Conservation (phyloP, 2,329 filamentous ascomycete species). For the Arthroderma sp. region DNA sequence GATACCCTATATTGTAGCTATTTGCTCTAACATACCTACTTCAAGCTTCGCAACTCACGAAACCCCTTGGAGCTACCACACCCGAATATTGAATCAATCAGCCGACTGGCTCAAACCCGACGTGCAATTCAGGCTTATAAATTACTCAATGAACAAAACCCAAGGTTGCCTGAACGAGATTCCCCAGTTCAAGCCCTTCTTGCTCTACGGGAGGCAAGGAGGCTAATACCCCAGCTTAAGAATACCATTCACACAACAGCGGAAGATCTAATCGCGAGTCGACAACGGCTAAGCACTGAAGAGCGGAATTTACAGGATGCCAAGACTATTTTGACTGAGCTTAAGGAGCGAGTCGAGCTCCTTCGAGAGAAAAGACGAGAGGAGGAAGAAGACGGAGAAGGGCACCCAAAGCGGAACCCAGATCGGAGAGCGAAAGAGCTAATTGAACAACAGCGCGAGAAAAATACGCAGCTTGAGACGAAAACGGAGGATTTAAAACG, state of each 20-base stretch:
- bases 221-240: conserved; percentile 51
- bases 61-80: conserved; percentile 17
- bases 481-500: conserved; percentile 50
- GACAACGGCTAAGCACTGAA: conserved; percentile 31
- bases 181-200: conserved; percentile 60
- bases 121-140: conserved; percentile 53
- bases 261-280: conserved; percentile 26
- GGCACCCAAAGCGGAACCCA: conserved; percentile 33
- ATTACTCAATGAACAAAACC: conserved; percentile 44
- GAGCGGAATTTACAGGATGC: conserved; percentile 36
- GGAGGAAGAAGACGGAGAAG: conserved; percentile 30
- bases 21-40: no score
- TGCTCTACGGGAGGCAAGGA: conserved; percentile 54
- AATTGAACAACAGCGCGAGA: conserved; percentile 46
- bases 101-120: conserved; percentile 34
- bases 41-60: conserved; percentile 22
- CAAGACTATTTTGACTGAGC: conserved; percentile 31
- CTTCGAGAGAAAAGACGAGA: conserved; percentile 42
- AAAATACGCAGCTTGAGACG: conserved; percentile 47
- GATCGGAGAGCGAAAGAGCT: conserved; percentile 50
- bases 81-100: conserved; percentile 17
- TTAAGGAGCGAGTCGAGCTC: conserved; percentile 45
- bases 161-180: conserved; percentile 51
- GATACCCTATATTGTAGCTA: no score
- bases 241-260: conserved; percentile 39